Conservation (phyloP, 2,329 filamentous ascomycete species). For the Curvularia sp. region DNA sequence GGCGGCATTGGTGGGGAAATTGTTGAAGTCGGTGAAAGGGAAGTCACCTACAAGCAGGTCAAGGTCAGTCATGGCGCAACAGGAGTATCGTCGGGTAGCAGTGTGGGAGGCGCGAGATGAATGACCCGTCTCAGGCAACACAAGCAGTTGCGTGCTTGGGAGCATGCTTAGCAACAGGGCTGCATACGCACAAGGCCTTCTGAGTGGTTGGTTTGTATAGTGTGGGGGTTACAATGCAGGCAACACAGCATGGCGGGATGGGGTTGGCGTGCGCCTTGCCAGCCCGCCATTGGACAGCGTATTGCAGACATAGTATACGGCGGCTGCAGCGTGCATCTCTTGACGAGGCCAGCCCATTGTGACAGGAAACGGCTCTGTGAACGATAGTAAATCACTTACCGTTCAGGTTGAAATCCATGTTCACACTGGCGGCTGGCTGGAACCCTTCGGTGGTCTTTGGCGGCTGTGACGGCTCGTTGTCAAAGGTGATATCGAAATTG, state of each 20-base stretch:
- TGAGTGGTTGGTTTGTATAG: slow-evolving; percentile 36
- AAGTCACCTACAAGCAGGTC: slow-evolving; percentile 52
- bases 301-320: slow-evolving; percentile 22
- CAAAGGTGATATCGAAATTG: slow-evolving; percentile 42
- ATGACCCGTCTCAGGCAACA: slow-evolving; percentile 22
- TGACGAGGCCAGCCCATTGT: slow-evolving; percentile 17
- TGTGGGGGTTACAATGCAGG: slow-evolving; percentile 41
- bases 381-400: slow-evolving; percentile 37
- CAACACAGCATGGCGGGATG: slow-evolving; percentile 31
- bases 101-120: slow-evolving; percentile 17
- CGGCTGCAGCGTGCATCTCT: slow-evolving; percentile 22
- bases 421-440: slow-evolving; percentile 31
- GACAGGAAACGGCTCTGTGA: slow-evolving; percentile 14
- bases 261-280: slow-evolving; percentile 32
- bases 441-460: slow-evolving; percentile 22
- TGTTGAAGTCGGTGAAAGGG: slow-evolving; percentile 57
- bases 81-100: slow-evolving; percentile 11
- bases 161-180: slow-evolving; percentile 30
- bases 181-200: slow-evolving; percentile 23
- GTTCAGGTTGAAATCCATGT: slow-evolving; percentile 48
- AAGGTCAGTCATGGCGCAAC: slow-evolving; percentile 46
- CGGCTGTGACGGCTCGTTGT: slow-evolving; percentile 29
- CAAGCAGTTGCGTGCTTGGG: slow-evolving; percentile 50
- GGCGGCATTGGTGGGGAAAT: slow-evolving; percentile 45
- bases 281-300: slow-evolving; percentile 33